phyloP scores from a whole-genome alignment of 495 filamentous ascomycete species.

The Sordaria brevicollis region DNA sequence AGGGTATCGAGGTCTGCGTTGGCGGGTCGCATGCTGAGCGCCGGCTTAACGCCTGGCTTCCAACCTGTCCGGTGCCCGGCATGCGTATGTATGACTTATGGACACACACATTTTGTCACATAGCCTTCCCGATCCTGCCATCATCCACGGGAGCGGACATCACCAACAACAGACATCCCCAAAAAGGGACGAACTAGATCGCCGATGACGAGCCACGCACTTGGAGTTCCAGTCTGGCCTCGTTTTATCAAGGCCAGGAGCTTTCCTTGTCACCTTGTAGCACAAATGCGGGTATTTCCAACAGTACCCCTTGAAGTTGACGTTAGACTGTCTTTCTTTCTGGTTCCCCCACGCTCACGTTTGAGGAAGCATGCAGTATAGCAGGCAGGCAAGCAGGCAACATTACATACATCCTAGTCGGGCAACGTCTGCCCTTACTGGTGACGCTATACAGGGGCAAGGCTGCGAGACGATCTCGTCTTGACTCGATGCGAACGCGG shows the following conservation, averaged over 20 bases:
- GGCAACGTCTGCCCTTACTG: neutral
- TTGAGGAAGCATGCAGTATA: neutral
- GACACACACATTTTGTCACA: neutral
- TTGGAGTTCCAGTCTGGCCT: neutral
- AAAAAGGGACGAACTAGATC: neutral
- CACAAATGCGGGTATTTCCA: neutral
- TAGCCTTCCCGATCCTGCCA: neutral
- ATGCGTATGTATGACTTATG: neutral
- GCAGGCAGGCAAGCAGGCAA: neutral
- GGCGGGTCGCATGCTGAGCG: neutral
- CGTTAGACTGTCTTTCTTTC: neutral
- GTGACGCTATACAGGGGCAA: neutral
- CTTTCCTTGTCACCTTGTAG: neutral
- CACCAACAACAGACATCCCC: neutral
- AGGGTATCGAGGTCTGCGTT: neutral
- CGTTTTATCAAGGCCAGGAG: neutral
- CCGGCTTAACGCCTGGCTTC: neutral
- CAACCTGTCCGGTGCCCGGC: neutral
- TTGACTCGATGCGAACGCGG: neutral
- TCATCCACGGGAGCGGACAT: neutral
- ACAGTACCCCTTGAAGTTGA: neutral
- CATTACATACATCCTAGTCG: neutral
- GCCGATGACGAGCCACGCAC: neutral
- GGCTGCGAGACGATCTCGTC: neutral
- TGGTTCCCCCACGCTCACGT: neutral